Evolutionary conservation across 192 early-diverging fungal genomes (phyloP).

Genomic region (Umbelopsis isabellina): DNA sequence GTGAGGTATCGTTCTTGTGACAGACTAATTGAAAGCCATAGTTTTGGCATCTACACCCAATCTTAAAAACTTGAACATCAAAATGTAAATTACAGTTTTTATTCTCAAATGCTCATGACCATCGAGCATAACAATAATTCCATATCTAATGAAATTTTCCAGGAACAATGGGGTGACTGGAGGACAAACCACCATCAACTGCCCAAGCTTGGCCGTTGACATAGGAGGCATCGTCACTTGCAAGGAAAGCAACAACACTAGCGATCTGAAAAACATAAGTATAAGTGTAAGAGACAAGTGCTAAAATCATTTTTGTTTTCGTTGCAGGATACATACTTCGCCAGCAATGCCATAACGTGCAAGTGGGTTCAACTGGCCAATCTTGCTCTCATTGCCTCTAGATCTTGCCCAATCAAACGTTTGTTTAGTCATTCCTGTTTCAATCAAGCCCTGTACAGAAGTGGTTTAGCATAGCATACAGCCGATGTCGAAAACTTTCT

Average conservation of each 20-base stretch:
- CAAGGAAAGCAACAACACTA: conserved; percentile 48
- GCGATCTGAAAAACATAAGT: conserved; percentile 49
- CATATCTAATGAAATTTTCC: conserved; percentile 32
- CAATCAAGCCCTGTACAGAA: conserved; percentile 47
- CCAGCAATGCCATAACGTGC: conserved; percentile 40
- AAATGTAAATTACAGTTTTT: no score
- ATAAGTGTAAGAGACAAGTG: background rate
- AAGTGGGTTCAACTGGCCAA: conserved; percentile 56
- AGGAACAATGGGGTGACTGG: conserved; percentile 37
- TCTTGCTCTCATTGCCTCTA: conserved; percentile 43
- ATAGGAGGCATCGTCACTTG: conserved; percentile 52
- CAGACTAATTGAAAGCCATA: no score
- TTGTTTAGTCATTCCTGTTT: conserved; percentile 54
- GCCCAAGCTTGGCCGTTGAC: conserved; percentile 52
- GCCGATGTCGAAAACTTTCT: background rate
- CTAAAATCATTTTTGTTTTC: background rate
- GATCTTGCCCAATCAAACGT: conserved; percentile 50
- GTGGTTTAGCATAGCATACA: background rate
- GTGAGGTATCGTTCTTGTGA: no score
- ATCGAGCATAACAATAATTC: background rate
- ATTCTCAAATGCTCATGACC: no score
- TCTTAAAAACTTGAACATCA: no score
- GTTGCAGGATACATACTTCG: conserved; percentile 33
- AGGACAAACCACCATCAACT: conserved; percentile 50
- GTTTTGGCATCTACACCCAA: no score